Evolutionary conservation across 139 green algal genomes (phyloP).

Genomic region (Chlorella vulgaris): DNA sequence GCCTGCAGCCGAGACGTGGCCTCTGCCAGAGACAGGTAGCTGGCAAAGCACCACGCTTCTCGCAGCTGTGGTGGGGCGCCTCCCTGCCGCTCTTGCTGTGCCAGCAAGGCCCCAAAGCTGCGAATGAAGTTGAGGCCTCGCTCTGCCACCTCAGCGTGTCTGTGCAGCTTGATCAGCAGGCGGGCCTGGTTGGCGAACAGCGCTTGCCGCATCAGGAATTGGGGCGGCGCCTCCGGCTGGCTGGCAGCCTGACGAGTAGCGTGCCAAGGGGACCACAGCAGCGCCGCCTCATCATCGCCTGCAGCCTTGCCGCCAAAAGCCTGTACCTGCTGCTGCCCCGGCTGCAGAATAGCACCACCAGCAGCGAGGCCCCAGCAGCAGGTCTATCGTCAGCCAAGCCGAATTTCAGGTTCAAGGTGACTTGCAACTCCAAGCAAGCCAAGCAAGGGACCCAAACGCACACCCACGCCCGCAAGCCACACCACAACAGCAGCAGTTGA

Average conservation of each 20-base stretch:
- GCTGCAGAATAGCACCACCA: not conserved
- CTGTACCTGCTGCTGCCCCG: constrained; percentile 8
- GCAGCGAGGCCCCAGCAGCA: not conserved
- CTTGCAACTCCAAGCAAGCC: no score
- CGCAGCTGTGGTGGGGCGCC: constrained; percentile 53
- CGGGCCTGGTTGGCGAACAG: constrained; percentile 85
- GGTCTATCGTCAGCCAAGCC: no score
- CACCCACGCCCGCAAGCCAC: no score
- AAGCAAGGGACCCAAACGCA: no score
- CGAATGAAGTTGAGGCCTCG: constrained; percentile 72
- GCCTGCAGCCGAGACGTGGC: constrained; percentile 7
- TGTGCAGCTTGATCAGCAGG: constrained; percentile 60
- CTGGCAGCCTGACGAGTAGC: constrained; percentile 40
- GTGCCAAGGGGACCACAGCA: constrained; percentile 63
- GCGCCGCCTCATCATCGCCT: constrained; percentile 56
- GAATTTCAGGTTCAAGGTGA: no score
- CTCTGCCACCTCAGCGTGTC: constrained; percentile 65
- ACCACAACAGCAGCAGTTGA: no score
- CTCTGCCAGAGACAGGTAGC: constrained; percentile 57
- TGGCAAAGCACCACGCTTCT: constrained; percentile 75
- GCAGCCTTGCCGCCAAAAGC: constrained; percentile 35
- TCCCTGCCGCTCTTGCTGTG: constrained; percentile 37
- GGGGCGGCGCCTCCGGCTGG: constrained; percentile 22
- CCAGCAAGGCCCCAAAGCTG: constrained; percentile 48
- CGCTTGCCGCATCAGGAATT: constrained; percentile 88